Evolutionary conservation across 1,284 basidiomycete species (phyloP), one percentile per base, ranked within the genome.

Genomic region (Rhodotorula glutinis): DNA sequence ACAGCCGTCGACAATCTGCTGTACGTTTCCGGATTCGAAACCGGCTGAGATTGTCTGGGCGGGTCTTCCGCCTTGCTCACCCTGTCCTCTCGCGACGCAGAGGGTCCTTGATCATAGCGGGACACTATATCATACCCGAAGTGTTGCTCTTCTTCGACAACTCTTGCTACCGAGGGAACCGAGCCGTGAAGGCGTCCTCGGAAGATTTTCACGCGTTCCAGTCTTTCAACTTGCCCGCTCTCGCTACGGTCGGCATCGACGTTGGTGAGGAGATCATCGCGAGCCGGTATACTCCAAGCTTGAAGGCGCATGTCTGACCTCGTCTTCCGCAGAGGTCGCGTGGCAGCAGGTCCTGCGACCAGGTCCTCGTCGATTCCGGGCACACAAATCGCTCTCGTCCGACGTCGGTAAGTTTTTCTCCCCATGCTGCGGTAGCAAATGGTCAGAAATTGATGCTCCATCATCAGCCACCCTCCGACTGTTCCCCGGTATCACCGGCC

Each of bases 201-300:
- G 89, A 88, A 74, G 91, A 92, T 72, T 82, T 95, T 27, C 87
- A 87, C 74, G 92, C 93, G 0, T 96, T 95, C 79, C 52, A 85
- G 63, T 91, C 89, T 75, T 91, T 90, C 10, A 92, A 94, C 76
- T 90, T 93, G 75, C 81, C 87, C 8, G 87, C 92, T 2, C 80
- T 96, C 2, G 91, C 92, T 1, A 87, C 90, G 87, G 92, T 94
- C 61, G 91, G 92, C 7, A 95, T 94, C 73, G 88, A 92, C 71
- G 91, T 96, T 65, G 58, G 58, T 59, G 23, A 16, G 49, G 29
- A 82, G 55, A 70, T 9, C 19, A 73, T 14, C 59, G 59, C 4
- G 74, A 71, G 69, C 73, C 74, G 53, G 2, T 23, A 13, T n/a
- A 38, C 5, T 23, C 21, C n/a, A n/a, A n/a, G n/a, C 8, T 13